A percentile compares a stretch with the other conserved stretches of the same genome.
Conservation (phyloP, 108 stramenopile species). For the Discostella stelligeroides region DNA sequence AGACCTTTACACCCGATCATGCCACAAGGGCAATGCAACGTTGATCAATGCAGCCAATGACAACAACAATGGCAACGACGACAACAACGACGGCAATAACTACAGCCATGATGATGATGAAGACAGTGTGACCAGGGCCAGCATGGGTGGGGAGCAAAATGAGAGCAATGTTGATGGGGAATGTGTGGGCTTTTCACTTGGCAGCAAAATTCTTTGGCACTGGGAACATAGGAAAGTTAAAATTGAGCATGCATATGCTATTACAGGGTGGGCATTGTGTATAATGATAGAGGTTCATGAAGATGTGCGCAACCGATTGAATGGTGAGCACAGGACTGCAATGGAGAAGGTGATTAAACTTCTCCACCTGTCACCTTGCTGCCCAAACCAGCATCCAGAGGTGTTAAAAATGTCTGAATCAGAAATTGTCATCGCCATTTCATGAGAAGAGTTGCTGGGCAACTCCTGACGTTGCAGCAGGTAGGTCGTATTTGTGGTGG, state of each 20-base stretch:
- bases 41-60: too few species aligned
- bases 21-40: too few species aligned
- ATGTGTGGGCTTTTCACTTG: background rate
- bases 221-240: conserved; percentile 1
- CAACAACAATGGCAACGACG: too few species aligned
- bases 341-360: conserved; percentile 9
- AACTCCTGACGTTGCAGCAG: conserved; percentile 12
- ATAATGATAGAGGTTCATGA: background rate
- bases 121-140: too few species aligned
- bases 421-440: background rate
- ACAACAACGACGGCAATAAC: background rate
- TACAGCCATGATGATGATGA: background rate
- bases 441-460: background rate
- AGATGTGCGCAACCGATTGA: background rate
- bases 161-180: too few species aligned
- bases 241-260: conserved; percentile 6
- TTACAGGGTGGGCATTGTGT: conserved; percentile 17
- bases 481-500: conserved; percentile 26
- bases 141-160: too few species aligned
- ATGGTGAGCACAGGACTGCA: background rate
- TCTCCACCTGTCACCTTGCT: conserved; percentile 8
- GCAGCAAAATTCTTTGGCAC: background rate
- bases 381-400: conserved; percentile 1
- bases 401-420: background rate
- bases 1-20: too few species aligned